Evolutionary conservation across 1,284 basidiomycete species (phyloP).

Genomic region (Cutaneotrichosporon daszewskae): DNA sequence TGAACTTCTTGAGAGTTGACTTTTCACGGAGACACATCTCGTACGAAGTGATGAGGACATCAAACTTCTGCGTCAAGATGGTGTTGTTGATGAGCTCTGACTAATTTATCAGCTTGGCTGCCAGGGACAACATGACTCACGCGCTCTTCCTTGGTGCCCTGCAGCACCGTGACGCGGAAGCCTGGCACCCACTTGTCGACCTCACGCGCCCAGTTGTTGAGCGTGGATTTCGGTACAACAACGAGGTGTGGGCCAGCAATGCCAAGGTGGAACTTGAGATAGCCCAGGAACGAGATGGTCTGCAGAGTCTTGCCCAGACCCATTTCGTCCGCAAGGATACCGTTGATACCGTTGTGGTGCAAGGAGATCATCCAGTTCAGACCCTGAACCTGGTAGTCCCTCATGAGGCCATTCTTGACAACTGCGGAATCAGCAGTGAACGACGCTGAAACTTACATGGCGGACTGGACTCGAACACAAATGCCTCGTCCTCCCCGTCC

Average conservation of each 20-base stretch:
- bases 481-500: slow-evolving; percentile 73
- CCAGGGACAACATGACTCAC: slow-evolving; percentile 21
- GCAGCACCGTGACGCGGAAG: slow-evolving; percentile 73
- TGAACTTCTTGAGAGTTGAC: slow-evolving; percentile 83
- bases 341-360: slow-evolving; percentile 88
- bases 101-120: too few relatives aligned
- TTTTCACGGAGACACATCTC: slow-evolving; percentile 97
- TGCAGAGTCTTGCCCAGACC: slow-evolving; percentile 97
- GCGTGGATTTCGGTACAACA: slow-evolving; percentile 94
- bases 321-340: slow-evolving; percentile 93
- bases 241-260: slow-evolving; percentile 82
- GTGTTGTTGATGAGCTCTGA: slow-evolving; percentile 67
- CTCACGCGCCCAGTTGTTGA: slow-evolving; percentile 95
- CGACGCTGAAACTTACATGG: slow-evolving; percentile 58
- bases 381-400: slow-evolving; percentile 91
- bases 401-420: slow-evolving; percentile 80
- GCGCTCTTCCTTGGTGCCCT: slow-evolving; percentile 86
- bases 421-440: slow-evolving; percentile 51
- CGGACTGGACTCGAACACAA: slow-evolving; percentile 87
- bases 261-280: slow-evolving; percentile 78
- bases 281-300: slow-evolving; percentile 95
- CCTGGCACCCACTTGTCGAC: slow-evolving; percentile 90
- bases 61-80: slow-evolving; percentile 83
- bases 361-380: slow-evolving; percentile 95
- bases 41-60: slow-evolving; percentile 94